Evolutionary conservation across 2,329 filamentous ascomycete species (phyloP).

Genomic region (Alternaria viburni): DNA sequence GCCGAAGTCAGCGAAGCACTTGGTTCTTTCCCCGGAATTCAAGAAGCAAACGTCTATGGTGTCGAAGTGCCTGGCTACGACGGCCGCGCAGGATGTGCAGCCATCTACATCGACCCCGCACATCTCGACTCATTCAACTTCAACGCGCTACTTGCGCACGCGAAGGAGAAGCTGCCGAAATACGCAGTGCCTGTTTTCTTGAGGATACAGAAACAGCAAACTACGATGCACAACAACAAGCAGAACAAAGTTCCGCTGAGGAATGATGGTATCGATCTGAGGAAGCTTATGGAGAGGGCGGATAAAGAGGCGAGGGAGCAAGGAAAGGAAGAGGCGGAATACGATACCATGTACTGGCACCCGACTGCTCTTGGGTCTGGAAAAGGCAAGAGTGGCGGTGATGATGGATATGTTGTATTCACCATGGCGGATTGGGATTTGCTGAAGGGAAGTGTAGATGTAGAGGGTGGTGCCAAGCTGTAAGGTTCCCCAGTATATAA

Average conservation of each 20-base stretch:
- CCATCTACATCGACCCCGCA: slow-evolving; percentile 62
- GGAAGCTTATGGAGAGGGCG: slow-evolving; percentile 50
- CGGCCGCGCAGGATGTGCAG: slow-evolving; percentile 62
- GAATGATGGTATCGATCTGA: slow-evolving; percentile 69
- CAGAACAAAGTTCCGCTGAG: slow-evolving; percentile 77
- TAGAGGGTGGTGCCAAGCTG: slow-evolving; percentile 22
- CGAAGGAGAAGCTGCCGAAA: slow-evolving; percentile 66
- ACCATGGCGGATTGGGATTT: slow-evolving; percentile 64
- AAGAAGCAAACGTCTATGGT: slow-evolving; percentile 58
- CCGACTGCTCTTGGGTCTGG: slow-evolving; percentile 45
- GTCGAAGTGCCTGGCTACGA: slow-evolving; percentile 56
- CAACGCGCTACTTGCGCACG: slow-evolving; percentile 63
- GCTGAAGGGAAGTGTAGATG: slow-evolving; percentile 48
- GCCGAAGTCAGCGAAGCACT: slow-evolving; percentile 56
- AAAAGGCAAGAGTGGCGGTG: slow-evolving; percentile 46
- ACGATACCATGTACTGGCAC: slow-evolving; percentile 60
- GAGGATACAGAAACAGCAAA: slow-evolving; percentile 64
- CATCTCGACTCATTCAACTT: slow-evolving; percentile 58
- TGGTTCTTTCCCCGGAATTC: slow-evolving; percentile 52
- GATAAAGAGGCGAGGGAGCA: slow-evolving; percentile 47
- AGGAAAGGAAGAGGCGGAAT: slow-evolving; percentile 38
- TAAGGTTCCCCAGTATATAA: not conserved
- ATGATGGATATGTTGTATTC: slow-evolving; percentile 63
- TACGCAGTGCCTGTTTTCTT: slow-evolving; percentile 81
- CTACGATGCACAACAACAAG: slow-evolving; percentile 77